Conservation (phyloP, 768 basidiomycete species). For the Amanita muscaria region DNA sequence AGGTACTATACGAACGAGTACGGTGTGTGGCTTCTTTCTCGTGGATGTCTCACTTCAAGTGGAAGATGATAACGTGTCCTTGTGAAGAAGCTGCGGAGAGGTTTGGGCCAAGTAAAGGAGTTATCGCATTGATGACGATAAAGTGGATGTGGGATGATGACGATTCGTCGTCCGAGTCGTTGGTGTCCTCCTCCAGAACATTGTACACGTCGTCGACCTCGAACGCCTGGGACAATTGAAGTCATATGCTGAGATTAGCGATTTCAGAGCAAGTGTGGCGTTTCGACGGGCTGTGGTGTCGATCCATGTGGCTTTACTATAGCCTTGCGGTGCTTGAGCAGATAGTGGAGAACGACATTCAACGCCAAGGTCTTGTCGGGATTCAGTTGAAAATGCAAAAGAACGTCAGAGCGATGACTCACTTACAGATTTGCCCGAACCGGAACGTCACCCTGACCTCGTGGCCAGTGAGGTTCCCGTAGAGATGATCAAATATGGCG, state of each 20-base stretch:
- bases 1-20: constrained; percentile 41
- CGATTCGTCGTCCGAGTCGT: too few relatives aligned
- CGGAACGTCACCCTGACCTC: constrained; percentile 58
- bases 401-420: background rate
- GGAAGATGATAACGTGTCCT: constrained; percentile 68
- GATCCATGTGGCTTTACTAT: constrained; percentile 56
- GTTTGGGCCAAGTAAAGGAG: constrained; percentile 52
- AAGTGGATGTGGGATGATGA: constrained; percentile 18
- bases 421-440: constrained; percentile 63
- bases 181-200: too few relatives aligned
- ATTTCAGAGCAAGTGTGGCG: too few relatives aligned
- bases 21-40: constrained; percentile 33
- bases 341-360: constrained; percentile 47
- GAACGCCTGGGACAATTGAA: constrained; percentile 51
- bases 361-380: constrained; percentile 50
- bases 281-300: constrained; percentile 67
- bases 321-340: constrained; percentile 29
- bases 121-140: constrained; percentile 59
- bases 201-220: constrained; percentile 44
- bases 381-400: background rate
- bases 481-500: constrained; percentile 40
- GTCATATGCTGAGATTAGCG: too few relatives aligned
- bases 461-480: constrained; percentile 40
- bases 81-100: constrained; percentile 61
- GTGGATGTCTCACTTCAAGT: constrained; percentile 60